Percentiles rank a stretch among this genome's conserved stretches.
phyloP scores from a whole-genome alignment of 345 rosid genomes.

The Anacardium occidentale region DNA sequence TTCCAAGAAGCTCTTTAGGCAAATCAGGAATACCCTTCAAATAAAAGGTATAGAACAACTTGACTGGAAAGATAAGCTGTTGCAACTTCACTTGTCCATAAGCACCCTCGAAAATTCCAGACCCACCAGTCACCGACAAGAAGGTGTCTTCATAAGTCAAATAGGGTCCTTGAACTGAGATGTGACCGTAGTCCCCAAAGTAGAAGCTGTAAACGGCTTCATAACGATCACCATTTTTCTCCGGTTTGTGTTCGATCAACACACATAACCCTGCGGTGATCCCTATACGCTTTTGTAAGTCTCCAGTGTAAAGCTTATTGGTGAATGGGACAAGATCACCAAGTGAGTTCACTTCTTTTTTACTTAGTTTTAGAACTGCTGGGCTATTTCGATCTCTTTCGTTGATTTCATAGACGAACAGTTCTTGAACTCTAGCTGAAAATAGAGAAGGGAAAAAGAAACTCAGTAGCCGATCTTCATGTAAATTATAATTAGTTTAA shows the following conservation, averaged over 20 bases:
- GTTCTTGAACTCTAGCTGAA: conserved; percentile 43
- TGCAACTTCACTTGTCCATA: conserved; percentile 52
- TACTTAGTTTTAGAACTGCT: conserved; percentile 39
- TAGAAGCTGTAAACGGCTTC: conserved; percentile 60
- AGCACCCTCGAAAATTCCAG: conserved; percentile 52
- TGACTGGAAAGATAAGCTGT: conserved; percentile 52
- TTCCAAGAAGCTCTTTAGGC: conserved; percentile 38
- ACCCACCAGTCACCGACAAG: conserved; percentile 50
- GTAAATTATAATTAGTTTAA: too few species aligned
- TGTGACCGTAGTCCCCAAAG: conserved; percentile 58
- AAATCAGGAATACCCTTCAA: conserved; percentile 45
- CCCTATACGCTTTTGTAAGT: conserved; percentile 47
- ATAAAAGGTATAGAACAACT: conserved; percentile 56
- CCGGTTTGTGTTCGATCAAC: conserved; percentile 42
- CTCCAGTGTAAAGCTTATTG: conserved; percentile 57
- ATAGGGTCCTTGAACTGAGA: conserved; percentile 51
- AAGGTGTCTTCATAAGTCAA: conserved; percentile 46
- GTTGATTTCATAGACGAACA: conserved; percentile 52
- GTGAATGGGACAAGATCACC: conserved; percentile 57
- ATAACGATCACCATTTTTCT: conserved; percentile 47
- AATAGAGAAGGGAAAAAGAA: background rate
- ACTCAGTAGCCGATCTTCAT: background rate
- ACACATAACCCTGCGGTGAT: conserved; percentile 51
- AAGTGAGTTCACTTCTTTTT: conserved; percentile 35
- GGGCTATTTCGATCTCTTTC: conserved; percentile 60